Evolutionary conservation across 148 eudicot species (phyloP), one percentile per base, ranked within the genome.

Genomic region (Rhododendron ovatum): DNA sequence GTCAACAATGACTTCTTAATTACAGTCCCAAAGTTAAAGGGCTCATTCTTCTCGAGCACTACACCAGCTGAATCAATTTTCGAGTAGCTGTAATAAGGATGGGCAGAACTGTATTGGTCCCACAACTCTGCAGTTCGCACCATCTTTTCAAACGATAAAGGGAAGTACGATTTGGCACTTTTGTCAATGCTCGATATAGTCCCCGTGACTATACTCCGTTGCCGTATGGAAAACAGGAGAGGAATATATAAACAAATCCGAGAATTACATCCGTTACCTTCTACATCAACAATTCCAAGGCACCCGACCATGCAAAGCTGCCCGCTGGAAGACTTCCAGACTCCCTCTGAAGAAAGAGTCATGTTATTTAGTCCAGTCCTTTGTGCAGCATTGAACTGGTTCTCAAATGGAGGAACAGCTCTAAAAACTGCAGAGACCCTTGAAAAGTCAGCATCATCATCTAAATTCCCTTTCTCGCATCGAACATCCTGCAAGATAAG

Each of bases 281-380:
- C 87, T 30, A n/a, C 83, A 90, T 86, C 93, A 13, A 81, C 86
- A 41, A 86, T 65, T 71, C 93, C 96, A 75, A 78, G 91, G 86
- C 99, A 96, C 26, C 95, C 98, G 86, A 94, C 90, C 99, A 96
- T 96, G 91, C 99, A 96, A 86, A 96, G 94, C 90, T 94, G 96
- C 47, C 99, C 99, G 22, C 84, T 91, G 2, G 98, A 93, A 77
- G 96, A 89, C 24, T 92, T 93, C 99, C 99, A 96, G n/a, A 90
- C 82, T 47, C 98, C 99, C 86, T 96, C 99, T 39, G 94, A 95
- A 82, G 92, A 88, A 81, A 95, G 93, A 28, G 99, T 95, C 95
- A 92, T 93, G 80, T 93, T 93, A 84, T 90, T 89, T 47, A 96
- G 89, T 53, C 98, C 98, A 80, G 94, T 94, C 89, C 96, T 91